Base-by-base conservation (phyloP, 2,329 filamentous ascomycete species). In the Penicillium sp. region DNA sequence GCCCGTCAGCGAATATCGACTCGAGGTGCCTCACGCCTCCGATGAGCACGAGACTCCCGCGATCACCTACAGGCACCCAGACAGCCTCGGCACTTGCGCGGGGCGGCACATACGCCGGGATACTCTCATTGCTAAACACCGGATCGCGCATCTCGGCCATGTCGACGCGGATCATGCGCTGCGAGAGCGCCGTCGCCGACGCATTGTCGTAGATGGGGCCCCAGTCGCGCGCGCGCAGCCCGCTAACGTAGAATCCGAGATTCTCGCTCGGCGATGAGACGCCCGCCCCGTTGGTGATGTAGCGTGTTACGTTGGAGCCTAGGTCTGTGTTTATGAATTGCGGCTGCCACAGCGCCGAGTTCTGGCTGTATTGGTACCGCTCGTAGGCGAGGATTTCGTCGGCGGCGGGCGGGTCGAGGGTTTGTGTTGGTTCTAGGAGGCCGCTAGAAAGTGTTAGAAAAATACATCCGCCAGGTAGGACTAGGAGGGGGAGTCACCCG, bases 161-260 rank as follows among this genome's bases (percentile, higher is more conserved):
- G 66, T 91, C 83, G 7, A 91, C 74, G 0, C 83, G 81, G 67
- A 92, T 85, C 31, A 92, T 76, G 1, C 78, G 85, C 60, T 85
- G 72, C 1, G 88, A 87, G 2, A 82, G 74, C 0, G 69, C 56
- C 2, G 78, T 78, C 0, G 73, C 69, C 31, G 82, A 78, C 5
- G n/a, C 15, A 1, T 62, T 56, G 7, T 70, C 56, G 9, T 71
- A 69, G 48, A 91, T 83, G 0, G 80, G 75, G 0, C 86, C 86
- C 68, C 78, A 82, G 13, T 75, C 74, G 0, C 79, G 73, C 0
- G 86, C 82, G 15, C 79, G 83, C 73, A 89, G 77, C 0, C 90
- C 90, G 0, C 87, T 86, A 66, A 92, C 90, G 67, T 91, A 91
- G 79, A 87, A 92, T 0, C 88, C 88, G 66, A 87, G 83, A 65